phyloP scores from a whole-genome alignment of 108 stramenopile genomes.

The Cylindrotheca closterium region DNA sequence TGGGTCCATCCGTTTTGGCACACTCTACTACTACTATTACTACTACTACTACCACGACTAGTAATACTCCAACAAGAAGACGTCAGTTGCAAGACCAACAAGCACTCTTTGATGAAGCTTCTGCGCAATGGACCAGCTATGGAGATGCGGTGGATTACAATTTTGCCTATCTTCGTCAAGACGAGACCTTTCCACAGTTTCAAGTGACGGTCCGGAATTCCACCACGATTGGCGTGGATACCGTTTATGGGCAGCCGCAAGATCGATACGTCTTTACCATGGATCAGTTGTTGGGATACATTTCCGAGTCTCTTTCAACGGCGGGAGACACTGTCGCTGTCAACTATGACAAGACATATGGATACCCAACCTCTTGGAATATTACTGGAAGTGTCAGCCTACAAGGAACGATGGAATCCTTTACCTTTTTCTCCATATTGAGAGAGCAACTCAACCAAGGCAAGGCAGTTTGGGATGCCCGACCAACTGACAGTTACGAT shows the following conservation, averaged over 20 bases:
- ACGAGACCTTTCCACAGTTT: neutral
- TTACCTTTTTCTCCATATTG: neutral
- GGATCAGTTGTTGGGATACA: neutral
- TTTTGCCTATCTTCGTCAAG: neutral
- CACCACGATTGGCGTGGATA: neutral
- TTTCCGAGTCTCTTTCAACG: neutral
- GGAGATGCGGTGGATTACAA: neutral
- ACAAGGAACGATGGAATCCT: neutral
- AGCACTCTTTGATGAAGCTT: neutral
- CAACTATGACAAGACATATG: neutral
- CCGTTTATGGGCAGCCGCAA: neutral
- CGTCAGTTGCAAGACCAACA: too few species aligned
- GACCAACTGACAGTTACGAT: neutral
- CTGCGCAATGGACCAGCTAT: neutral
- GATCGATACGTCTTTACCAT: neutral
- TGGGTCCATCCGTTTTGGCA: too few species aligned
- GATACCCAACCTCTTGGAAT: neutral
- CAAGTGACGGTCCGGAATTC: neutral
- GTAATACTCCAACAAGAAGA: too few species aligned
- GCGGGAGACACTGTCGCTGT: neutral
- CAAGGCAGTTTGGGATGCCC: neutral
- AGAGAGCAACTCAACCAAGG: neutral
- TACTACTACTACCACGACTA: too few species aligned
- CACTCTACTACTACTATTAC: too few species aligned
- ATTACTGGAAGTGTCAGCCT: neutral